Evolutionary conservation across 2,329 filamentous ascomycete genomes (phyloP).

Genomic region (Ophiocordyceps australis): DNA sequence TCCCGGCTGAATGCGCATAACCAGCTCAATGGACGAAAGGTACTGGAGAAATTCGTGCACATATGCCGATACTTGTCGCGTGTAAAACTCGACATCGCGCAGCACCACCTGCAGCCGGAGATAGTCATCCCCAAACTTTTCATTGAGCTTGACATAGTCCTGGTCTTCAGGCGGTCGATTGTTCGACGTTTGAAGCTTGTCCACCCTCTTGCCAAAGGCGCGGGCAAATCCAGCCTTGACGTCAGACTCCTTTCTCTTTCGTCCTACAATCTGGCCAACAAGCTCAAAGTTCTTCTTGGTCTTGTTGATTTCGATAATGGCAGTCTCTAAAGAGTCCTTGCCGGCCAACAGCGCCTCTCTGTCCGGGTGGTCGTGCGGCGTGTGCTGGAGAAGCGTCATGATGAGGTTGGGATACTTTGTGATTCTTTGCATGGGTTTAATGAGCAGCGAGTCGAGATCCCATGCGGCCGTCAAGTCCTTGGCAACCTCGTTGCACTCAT

Average conservation of each 20-base stretch:
- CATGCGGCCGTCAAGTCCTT: conserved; percentile 86
- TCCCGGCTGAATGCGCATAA: conserved; percentile 55
- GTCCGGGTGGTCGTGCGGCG: conserved; percentile 71
- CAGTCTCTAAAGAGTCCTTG: conserved; percentile 37
- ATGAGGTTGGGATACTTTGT: conserved; percentile 87
- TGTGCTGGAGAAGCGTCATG: conserved; percentile 60
- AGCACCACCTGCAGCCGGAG: conserved; percentile 83
- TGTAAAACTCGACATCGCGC: conserved; percentile 85
- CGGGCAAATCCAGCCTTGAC: conserved; percentile 71
- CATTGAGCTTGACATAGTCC: conserved; percentile 62
- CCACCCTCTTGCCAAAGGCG: conserved; percentile 74
- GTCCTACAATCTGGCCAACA: conserved; percentile 71
- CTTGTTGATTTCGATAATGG: conserved; percentile 79
- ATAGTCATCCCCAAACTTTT: conserved; percentile 84
- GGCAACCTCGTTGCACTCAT: conserved; percentile 82
- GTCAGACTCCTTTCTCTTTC: conserved; percentile 79
- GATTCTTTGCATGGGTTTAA: conserved; percentile 91
- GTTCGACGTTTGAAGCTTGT: conserved; percentile 56
- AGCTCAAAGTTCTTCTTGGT: conserved; percentile 89
- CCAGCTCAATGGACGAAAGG: conserved; percentile 64
- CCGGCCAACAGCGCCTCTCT: conserved; percentile 40
- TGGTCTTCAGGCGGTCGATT: conserved; percentile 54
- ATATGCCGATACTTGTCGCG: conserved; percentile 61
- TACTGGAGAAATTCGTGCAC: conserved; percentile 69
- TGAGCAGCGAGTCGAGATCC: conserved; percentile 88